Evolutionary conservation across 2,329 filamentous ascomycete species (phyloP).

Genomic region (Monosporascus sp.): DNA sequence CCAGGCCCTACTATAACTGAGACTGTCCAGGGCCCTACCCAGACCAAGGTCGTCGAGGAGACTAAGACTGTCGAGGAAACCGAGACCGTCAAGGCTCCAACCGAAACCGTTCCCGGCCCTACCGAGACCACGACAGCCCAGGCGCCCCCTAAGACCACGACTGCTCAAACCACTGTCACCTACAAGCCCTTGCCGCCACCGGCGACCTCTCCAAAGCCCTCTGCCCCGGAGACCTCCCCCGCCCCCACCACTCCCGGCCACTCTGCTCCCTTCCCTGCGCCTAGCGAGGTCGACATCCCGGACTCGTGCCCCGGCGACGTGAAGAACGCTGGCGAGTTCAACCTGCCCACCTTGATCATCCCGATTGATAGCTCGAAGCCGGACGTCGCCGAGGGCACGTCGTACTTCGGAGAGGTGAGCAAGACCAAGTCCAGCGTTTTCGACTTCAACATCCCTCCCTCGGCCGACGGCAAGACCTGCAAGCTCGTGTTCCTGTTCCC

Average conservation of each 20-base stretch:
- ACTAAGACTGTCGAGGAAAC: too few species aligned
- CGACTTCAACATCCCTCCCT: slow-evolving; percentile 60
- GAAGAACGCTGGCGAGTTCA: slow-evolving; percentile 41
- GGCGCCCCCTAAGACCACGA: background rate
- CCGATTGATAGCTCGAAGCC: slow-evolving; percentile 50
- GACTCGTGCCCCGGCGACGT: slow-evolving; percentile 39
- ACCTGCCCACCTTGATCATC: slow-evolving; percentile 53
- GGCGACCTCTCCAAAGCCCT: slow-evolving; percentile 1
- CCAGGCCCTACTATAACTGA: background rate
- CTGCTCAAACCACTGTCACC: background rate
- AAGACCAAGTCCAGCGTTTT: slow-evolving; percentile 51
- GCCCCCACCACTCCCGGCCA: slow-evolving; percentile 6
- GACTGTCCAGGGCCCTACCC: too few species aligned
- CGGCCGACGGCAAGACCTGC: slow-evolving; percentile 52
- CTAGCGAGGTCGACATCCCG: slow-evolving; percentile 5
- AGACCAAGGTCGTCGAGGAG: too few species aligned
- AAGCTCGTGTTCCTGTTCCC: slow-evolving; percentile 62
- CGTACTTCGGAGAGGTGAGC: slow-evolving; percentile 49
- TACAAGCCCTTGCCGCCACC: background rate
- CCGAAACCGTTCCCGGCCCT: background rate
- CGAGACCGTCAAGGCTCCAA: background rate
- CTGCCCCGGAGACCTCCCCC: slow-evolving; percentile 4
- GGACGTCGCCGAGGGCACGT: slow-evolving; percentile 43
- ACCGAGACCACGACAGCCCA: background rate
- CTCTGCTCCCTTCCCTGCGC: background rate